Evolutionary conservation across 2,329 filamentous ascomycete genomes (phyloP).

Genomic region (Apiospora malaysiana): DNA sequence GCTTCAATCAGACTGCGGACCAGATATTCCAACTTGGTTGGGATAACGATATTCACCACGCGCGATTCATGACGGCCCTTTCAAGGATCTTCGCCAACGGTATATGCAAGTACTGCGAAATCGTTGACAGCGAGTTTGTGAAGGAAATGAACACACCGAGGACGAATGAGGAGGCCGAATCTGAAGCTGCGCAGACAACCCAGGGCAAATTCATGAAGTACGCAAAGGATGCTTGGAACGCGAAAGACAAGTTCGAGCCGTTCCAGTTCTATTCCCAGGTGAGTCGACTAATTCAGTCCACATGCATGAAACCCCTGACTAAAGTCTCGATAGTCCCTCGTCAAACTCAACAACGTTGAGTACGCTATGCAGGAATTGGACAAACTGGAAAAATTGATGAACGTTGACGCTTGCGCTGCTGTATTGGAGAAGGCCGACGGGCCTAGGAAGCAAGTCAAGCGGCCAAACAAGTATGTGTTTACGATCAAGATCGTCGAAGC

Average conservation of each 20-base stretch:
- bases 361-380: constrained; percentile 93
- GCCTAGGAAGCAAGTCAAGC: constrained; percentile 67
- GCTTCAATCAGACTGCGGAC: constrained; percentile 91
- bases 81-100: constrained; percentile 84
- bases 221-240: constrained; percentile 91
- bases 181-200: constrained; percentile 75
- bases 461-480: constrained; percentile 90
- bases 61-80: constrained; percentile 94
- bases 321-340: constrained; percentile 71
- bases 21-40: constrained; percentile 86
- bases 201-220: constrained; percentile 94
- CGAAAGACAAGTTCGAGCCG: constrained; percentile 91
- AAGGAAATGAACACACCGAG: constrained; percentile 93
- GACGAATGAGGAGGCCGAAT: constrained; percentile 75
- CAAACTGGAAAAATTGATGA: constrained; percentile 85
- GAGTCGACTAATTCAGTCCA: constrained; percentile 38
- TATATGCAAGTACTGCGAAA: constrained; percentile 88
- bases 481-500: constrained; percentile 98
- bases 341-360: constrained; percentile 97
- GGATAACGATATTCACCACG: constrained; percentile 92
- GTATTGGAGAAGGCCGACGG: constrained; percentile 78
- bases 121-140: constrained; percentile 83
- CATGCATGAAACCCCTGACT: constrained; percentile 27
- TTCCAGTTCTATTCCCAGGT: constrained; percentile 97
- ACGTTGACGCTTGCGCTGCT: constrained; percentile 88